These are phyloP conservation scores for Calocera cornea DNA, from an alignment of 768 basidiomycete genomes.

Conservation along the genomic window DNA sequence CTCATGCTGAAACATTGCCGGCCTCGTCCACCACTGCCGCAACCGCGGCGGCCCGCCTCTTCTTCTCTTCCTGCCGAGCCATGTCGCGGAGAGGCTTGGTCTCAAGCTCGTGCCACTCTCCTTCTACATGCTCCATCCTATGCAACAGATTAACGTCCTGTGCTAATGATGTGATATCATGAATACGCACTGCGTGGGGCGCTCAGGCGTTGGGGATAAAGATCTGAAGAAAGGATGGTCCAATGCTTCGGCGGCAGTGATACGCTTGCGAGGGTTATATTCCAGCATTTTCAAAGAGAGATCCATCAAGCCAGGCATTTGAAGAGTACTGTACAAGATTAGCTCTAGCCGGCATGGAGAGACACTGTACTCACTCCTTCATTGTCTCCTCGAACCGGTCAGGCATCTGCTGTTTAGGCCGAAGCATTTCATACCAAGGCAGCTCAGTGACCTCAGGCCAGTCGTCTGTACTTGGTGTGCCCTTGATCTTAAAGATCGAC, in stretches of 20 bases:
- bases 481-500: conserved; percentile 78
- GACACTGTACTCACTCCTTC: conserved; percentile 42
- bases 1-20: background rate
- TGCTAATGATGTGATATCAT: background rate
- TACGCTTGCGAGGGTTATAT: conserved; percentile 66
- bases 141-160: background rate
- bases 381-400: conserved; percentile 77
- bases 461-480: conserved; percentile 67
- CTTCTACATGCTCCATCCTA: conserved; percentile 67
- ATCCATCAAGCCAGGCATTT: conserved; percentile 59
- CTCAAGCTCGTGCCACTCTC: conserved; percentile 98
- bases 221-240: conserved; percentile 68
- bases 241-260: conserved; percentile 69
- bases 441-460: conserved; percentile 75
- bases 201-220: conserved; percentile 60
- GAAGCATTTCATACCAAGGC: conserved; percentile 98
- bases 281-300: conserved; percentile 69
- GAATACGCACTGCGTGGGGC: conserved; percentile 31
- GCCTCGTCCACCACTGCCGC: background rate
- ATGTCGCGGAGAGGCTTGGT: conserved; percentile 66
- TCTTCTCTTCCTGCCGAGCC: conserved; percentile 44
- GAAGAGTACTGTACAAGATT: conserved; percentile 14
- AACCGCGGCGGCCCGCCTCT: conserved; percentile 28
- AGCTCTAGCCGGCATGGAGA: background rate
- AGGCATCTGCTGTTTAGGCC: conserved; percentile 60